These are phyloP conservation scores for Fagopyrum tataricum DNA, from an alignment of 148 eudicot genomes.

Conservation along the genomic window DNA sequence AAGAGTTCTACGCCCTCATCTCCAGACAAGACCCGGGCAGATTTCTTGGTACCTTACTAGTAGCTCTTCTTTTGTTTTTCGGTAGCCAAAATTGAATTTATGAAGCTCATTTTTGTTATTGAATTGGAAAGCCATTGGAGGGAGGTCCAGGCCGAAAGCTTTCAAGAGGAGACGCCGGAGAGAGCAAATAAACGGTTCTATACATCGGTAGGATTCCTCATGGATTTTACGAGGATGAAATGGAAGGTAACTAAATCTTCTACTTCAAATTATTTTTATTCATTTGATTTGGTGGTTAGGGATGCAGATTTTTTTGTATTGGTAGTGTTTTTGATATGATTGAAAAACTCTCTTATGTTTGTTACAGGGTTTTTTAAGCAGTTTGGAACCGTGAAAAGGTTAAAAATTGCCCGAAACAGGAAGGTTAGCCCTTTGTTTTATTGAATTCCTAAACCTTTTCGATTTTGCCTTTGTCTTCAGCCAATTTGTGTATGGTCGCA, in stretches of 20 bases:
- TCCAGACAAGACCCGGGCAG: slow-evolving; percentile 30
- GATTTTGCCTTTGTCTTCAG: background rate
- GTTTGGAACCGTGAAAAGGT: slow-evolving; percentile 67
- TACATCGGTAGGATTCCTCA: slow-evolving; percentile 90
- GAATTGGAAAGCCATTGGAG: slow-evolving; percentile 47
- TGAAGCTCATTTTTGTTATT: background rate
- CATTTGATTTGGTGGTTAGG: background rate
- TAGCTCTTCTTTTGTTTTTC: background rate
- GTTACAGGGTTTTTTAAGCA: slow-evolving; percentile 70
- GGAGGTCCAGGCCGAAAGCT: slow-evolving; percentile 64
- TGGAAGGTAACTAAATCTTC: slow-evolving; percentile 47
- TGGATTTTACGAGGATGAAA: slow-evolving; percentile 89
- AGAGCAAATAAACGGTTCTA: slow-evolving; percentile 51
- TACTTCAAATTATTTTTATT: background rate
- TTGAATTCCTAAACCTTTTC: too few species aligned
- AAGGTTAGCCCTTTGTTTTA: slow-evolving; percentile 37
- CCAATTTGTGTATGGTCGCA: too few species aligned
- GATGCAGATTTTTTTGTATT: background rate
- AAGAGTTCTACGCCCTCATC: slow-evolving; percentile 28
- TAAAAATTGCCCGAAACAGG: slow-evolving; percentile 57
- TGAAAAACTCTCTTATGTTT: background rate
- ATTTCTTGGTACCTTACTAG: slow-evolving; percentile 44
- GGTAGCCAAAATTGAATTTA: background rate
- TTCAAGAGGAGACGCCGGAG: slow-evolving; percentile 23
- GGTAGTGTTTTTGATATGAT: background rate